Evolutionary conservation across 2,329 filamentous ascomycete species (phyloP).

Genomic region (Beauveria caledonica): DNA sequence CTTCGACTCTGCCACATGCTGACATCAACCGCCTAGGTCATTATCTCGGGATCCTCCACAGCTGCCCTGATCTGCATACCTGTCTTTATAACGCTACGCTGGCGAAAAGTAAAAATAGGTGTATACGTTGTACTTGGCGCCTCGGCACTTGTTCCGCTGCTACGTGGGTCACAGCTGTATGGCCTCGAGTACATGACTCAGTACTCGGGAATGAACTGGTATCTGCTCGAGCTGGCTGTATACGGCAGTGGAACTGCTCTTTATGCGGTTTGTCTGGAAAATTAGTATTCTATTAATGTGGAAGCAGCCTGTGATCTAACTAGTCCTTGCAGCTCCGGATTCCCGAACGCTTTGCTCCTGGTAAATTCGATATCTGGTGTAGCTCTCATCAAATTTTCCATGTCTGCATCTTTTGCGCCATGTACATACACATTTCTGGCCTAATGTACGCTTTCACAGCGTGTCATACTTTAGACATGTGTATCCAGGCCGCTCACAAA

Average conservation of each 20-base stretch:
- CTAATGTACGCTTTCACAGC: constrained; percentile 15
- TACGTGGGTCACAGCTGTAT: constrained; percentile 13
- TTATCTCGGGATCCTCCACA: constrained; percentile 8
- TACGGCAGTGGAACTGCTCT: constrained; percentile 53
- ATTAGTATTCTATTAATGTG: not conserved
- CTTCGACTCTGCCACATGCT: not conserved
- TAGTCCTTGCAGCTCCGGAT: constrained; percentile 48
- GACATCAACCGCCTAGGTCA: constrained; percentile 2
- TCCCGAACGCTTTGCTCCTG: constrained; percentile 67
- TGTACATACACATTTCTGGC: constrained; percentile 14
- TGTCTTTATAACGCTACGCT: constrained; percentile 12
- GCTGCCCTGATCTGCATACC: constrained; percentile 13
- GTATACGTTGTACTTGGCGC: constrained; percentile 12
- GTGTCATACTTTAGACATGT: constrained; percentile 14
- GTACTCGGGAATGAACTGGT: constrained; percentile 10
- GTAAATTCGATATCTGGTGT: constrained; percentile 76
- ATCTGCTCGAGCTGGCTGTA: constrained; percentile 14
- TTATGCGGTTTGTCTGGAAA: constrained; percentile 55
- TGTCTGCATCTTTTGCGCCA: constrained; percentile 32
- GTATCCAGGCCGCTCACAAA: constrained; percentile 11
- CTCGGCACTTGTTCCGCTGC: constrained; percentile 13
- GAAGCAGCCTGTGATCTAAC: constrained; percentile 8
- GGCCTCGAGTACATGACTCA: constrained; percentile 15
- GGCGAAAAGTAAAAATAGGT: constrained; percentile 13
- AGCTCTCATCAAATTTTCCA: constrained; percentile 91